These are phyloP conservation scores for Styphnolobium japonicum DNA, from an alignment of 306 rosid genomes.

Conservation along the genomic window DNA sequence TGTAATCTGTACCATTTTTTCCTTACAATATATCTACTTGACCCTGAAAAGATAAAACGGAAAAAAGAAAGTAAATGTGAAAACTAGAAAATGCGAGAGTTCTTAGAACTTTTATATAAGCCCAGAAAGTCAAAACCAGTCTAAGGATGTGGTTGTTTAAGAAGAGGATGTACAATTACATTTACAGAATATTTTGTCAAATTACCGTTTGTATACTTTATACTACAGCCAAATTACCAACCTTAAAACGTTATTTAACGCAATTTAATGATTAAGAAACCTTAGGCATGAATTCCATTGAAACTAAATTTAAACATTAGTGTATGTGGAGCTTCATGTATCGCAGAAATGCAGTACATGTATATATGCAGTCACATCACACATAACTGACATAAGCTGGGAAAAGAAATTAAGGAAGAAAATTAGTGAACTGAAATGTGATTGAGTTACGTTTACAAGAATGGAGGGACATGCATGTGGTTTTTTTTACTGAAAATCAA, in stretches of 20 bases:
- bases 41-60: neutral
- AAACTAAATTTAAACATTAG: neutral
- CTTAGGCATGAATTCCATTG: neutral
- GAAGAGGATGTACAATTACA: neutral
- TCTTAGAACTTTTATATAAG: neutral
- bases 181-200: neutral
- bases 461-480: neutral
- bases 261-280: neutral
- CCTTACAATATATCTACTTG: neutral
- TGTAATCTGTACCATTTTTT: too few species aligned
- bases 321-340: neutral
- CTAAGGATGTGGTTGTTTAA: neutral
- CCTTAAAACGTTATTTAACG: neutral
- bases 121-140: neutral
- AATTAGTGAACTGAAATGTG: neutral
- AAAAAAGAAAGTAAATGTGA: too few species aligned
- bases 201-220: neutral
- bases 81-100: neutral
- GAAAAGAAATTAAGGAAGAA: neutral
- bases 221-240: slow-evolving; percentile 6
- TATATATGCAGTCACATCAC: too few species aligned
- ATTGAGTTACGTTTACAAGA: neutral
- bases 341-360: too few species aligned
- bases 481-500: neutral
- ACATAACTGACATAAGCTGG: too few species aligned